Conservation (phyloP, 805 yeast genomes). For the Starmerella sp. region DNA sequence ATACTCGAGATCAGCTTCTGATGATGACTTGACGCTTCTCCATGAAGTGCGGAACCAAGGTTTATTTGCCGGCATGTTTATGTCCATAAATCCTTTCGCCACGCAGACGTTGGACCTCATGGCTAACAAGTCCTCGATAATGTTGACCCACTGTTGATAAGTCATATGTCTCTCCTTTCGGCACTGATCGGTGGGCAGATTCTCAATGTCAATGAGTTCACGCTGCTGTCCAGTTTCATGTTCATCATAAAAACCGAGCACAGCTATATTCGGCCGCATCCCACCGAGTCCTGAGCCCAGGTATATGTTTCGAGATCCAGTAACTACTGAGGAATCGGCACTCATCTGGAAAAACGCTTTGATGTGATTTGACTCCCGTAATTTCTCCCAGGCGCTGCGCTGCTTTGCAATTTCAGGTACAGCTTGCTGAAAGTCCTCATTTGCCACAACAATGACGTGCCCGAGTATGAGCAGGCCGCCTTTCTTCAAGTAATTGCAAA, state of each 20-base stretch:
- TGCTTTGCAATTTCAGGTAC: constrained; percentile 61
- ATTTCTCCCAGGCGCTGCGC: constrained; percentile 68
- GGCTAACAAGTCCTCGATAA: constrained; percentile 77
- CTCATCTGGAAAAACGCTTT: constrained; percentile 94
- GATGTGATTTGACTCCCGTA: constrained; percentile 64
- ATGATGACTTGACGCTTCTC: constrained; percentile 23
- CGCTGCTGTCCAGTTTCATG: constrained; percentile 17
- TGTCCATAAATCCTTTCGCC: constrained; percentile 69
- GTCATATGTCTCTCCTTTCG: constrained; percentile 58
- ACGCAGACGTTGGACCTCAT: constrained; percentile 89
- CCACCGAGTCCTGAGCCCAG: constrained; percentile 97
- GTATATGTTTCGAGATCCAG: constrained; percentile 92
- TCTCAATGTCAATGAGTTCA: constrained; percentile 30
- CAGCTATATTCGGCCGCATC: constrained; percentile 93
- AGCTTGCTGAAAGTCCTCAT: constrained; percentile 44
- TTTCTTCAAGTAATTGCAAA: constrained; percentile 88
- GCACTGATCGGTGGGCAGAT: constrained; percentile 69
- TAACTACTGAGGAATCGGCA: constrained; percentile 71
- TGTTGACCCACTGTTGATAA: constrained; percentile 79
- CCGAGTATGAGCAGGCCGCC: constrained; percentile 91
- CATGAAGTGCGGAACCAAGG: constrained; percentile 16
- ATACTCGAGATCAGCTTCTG: constrained; percentile 26
- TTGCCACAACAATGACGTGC: constrained; percentile 60
- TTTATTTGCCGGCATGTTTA: constrained; percentile 46
- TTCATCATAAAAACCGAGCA: constrained; percentile 76